Conservation (phyloP, 192 early-diverging fungal genomes). For the Backusella luteola region DNA sequence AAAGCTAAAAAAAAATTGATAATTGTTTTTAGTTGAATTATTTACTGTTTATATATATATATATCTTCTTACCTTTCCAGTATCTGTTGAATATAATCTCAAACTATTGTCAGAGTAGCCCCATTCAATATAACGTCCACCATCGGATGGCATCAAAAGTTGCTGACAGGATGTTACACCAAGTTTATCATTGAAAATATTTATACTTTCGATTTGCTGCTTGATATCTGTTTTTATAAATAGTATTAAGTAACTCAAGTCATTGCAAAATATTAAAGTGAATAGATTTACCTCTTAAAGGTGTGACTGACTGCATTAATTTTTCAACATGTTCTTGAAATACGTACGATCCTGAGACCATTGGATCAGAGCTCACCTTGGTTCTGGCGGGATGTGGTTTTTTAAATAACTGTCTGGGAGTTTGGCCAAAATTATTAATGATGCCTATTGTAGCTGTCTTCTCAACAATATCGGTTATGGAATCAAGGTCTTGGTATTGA, state of each 20-base stretch:
- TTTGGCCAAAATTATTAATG: conserved; percentile 98
- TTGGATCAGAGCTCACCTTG: conserved; percentile 35
- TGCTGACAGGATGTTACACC: conserved; percentile 40
- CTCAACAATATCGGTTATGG: conserved; percentile 86
- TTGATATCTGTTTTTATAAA: conserved; percentile 44
- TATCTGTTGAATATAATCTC: conserved; percentile 50
- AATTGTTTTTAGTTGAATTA: background rate
- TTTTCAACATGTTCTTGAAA: conserved; percentile 49
- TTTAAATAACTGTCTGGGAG: conserved; percentile 86
- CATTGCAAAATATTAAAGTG: background rate
- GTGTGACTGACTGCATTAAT: conserved; percentile 51
- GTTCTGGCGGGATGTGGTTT: conserved; percentile 74
- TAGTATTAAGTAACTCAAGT: background rate
- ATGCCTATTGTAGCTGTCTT: conserved; percentile 87
- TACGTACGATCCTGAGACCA: conserved; percentile 40
- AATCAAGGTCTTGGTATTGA: conserved; percentile 66
- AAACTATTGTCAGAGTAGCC: conserved; percentile 61
- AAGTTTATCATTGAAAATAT: conserved; percentile 43
- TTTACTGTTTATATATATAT: background rate
- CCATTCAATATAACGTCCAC: conserved; percentile 58
- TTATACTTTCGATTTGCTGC: conserved; percentile 48
- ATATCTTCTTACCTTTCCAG: conserved; percentile 39
- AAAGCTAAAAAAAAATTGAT: conserved; percentile 23
- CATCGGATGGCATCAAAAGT: conserved; percentile 44
- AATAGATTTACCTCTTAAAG: conserved; percentile 44